Conservation (phyloP, 2,329 filamentous ascomycete species). For the Hypoxylon sp. region DNA sequence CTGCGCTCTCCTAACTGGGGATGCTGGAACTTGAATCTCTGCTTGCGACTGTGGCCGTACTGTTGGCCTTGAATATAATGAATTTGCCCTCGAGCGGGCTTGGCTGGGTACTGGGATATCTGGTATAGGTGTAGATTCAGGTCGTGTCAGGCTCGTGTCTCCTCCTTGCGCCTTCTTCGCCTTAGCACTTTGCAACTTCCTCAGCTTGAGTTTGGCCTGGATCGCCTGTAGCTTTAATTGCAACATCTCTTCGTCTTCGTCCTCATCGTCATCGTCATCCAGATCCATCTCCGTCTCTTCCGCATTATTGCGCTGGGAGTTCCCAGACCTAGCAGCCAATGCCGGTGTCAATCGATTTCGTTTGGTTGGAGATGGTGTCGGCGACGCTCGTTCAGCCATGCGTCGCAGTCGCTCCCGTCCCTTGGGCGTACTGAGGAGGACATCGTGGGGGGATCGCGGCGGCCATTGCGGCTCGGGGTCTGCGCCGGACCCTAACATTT, state of each 20-base stretch:
- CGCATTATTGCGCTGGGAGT: constrained; percentile 34
- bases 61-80: constrained; percentile 33
- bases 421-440: constrained; percentile 77
- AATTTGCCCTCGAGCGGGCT: constrained; percentile 43
- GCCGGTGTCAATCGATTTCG: constrained; percentile 58
- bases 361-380: constrained; percentile 77
- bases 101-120: constrained; percentile 43
- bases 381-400: constrained; percentile 75
- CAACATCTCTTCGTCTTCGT: constrained; percentile 87
- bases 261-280: constrained; percentile 71
- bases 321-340: constrained; percentile 40
- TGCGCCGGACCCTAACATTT: constrained; percentile 49
- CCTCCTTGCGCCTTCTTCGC: constrained; percentile 53
- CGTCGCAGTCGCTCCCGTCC: constrained; percentile 83
- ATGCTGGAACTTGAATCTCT: constrained; percentile 80
- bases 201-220: constrained; percentile 87
- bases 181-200: constrained; percentile 82
- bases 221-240: constrained; percentile 90
- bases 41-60: constrained; percentile 53
- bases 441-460: constrained; percentile 76
- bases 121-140: constrained; percentile 40
- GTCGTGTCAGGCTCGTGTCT: constrained; percentile 26
- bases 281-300: constrained; percentile 55
- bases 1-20: constrained; percentile 75
- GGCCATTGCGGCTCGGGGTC: constrained; percentile 73